Conservation (phyloP, 805 yeast species). For the Ogataea methanolica region DNA sequence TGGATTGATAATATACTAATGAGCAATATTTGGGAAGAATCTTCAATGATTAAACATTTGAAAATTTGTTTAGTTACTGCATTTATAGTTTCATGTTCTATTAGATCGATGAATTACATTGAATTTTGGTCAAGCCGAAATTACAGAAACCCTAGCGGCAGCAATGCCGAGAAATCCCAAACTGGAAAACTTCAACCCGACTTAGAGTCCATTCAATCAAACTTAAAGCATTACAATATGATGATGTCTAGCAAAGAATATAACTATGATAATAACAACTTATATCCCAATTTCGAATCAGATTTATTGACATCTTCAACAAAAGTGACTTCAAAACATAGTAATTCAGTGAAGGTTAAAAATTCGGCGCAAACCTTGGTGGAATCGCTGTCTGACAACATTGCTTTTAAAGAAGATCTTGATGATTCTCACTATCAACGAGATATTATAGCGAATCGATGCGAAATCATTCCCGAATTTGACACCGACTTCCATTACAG, state of each 20-base stretch:
- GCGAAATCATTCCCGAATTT: constrained; percentile 4
- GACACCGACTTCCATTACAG: neutral
- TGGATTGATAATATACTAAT: constrained; percentile 10
- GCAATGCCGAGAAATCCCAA: too few relatives aligned
- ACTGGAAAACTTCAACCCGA: too few relatives aligned
- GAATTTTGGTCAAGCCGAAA: too few relatives aligned
- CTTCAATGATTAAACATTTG: neutral
- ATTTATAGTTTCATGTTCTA: constrained; percentile 6
- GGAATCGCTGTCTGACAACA: constrained; percentile 9
- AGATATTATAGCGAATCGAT: neutral
- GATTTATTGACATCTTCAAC: constrained; percentile 6
- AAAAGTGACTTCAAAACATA: constrained; percentile 1
- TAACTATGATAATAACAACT: too few relatives aligned
- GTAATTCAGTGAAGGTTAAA: constrained; percentile 10
- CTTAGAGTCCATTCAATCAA: too few relatives aligned
- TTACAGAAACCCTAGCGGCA: too few relatives aligned
- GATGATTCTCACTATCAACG: neutral
- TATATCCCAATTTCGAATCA: neutral
- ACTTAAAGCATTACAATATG: too few relatives aligned
- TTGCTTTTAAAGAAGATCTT: constrained; percentile 1
- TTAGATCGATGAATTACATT: neutral
- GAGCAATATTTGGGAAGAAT: neutral
- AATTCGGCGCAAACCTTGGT: constrained; percentile 19
- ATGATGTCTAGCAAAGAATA: too few relatives aligned
- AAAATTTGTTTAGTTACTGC: constrained; percentile 2